A percentile compares a stretch with the other conserved stretches of the same genome.
phyloP scores from a whole-genome alignment of 176 grass and related monocot genomes.

The Melocanna baccifera region DNA sequence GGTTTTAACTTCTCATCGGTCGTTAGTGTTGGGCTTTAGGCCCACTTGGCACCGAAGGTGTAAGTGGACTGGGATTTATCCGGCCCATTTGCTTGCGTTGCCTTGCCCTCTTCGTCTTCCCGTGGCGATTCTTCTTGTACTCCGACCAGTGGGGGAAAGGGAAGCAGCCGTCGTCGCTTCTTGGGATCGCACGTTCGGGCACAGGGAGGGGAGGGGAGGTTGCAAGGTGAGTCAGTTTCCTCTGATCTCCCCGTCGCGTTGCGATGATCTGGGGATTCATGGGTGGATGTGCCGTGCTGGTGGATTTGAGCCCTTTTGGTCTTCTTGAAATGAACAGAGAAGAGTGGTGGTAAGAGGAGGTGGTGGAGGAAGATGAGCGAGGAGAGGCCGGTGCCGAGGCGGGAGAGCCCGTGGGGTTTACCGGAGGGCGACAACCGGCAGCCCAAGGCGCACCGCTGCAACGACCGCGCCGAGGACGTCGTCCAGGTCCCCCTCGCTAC shows the following conservation, averaged over 20 bases:
- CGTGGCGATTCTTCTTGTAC: neutral
- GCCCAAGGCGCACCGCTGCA: slow-evolving; percentile 85
- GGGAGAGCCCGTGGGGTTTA: slow-evolving; percentile 83
- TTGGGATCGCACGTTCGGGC: slow-evolving; percentile 11
- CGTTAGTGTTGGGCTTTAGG: rapidly evolving
- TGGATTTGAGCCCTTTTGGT: slow-evolving; percentile 27
- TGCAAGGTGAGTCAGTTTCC: neutral
- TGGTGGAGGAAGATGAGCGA: slow-evolving; percentile 50
- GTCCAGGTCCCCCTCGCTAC: slow-evolving; percentile 51
- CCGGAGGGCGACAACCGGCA: slow-evolving; percentile 83
- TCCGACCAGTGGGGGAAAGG: neutral
- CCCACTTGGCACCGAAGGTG: neutral
- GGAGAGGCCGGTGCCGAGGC: slow-evolving; percentile 58
- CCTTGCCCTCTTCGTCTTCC: neutral
- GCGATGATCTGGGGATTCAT: neutral
- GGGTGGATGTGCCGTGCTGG: neutral
- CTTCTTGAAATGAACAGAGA: neutral
- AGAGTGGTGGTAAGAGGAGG: neutral
- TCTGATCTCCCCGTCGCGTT: neutral
- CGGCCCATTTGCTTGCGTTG: neutral
- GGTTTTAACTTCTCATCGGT: neutral
- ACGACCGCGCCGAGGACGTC: slow-evolving; percentile 83
- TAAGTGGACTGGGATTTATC: neutral
- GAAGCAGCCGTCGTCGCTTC: slow-evolving; percentile 16
- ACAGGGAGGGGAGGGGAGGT: neutral